Conservation (phyloP, 371 early-diverging fungal species). For the Mortierella sp. region DNA sequence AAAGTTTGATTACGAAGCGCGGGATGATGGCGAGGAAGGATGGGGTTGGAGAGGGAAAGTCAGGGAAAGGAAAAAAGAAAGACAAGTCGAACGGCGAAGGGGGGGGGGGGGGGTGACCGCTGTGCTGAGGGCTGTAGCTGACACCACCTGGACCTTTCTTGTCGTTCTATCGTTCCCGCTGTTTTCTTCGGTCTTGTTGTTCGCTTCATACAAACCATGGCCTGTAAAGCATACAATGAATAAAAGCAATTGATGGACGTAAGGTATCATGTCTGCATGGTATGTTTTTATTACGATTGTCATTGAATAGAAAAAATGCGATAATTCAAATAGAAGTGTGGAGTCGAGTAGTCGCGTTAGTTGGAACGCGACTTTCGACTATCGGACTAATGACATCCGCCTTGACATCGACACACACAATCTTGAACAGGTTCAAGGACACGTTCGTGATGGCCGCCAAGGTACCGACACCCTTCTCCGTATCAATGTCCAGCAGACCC, state of each 20-base stretch:
- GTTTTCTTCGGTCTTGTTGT: too few species aligned
- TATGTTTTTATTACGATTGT: not conserved
- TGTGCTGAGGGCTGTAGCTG: not conserved
- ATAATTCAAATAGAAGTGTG: not conserved
- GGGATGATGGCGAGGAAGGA: constrained; percentile 6
- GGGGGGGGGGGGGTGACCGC: not conserved
- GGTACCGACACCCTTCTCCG: constrained; percentile 15
- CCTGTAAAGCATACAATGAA: too few species aligned
- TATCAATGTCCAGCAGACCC: constrained; percentile 28
- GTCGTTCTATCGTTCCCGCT: not conserved
- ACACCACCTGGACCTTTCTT: not conserved
- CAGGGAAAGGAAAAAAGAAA: not conserved
- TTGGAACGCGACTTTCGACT: not conserved
- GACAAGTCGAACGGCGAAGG: not conserved
- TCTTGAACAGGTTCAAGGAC: constrained; percentile 19
- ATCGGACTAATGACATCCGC: constrained; percentile 3
- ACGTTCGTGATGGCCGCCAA: constrained; percentile 9
- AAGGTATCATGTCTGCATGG: not conserved
- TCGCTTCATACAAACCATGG: not conserved
- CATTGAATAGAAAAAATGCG: not conserved
- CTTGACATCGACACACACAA: constrained; percentile 16
- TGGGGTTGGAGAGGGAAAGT: constrained; percentile 5
- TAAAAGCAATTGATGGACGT: not conserved
- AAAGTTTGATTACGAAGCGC: not conserved
- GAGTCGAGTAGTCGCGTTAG: not conserved